Base-by-base conservation (phyloP, 2,329 filamentous ascomycete species). In the Aspergillus hortae region DNA sequence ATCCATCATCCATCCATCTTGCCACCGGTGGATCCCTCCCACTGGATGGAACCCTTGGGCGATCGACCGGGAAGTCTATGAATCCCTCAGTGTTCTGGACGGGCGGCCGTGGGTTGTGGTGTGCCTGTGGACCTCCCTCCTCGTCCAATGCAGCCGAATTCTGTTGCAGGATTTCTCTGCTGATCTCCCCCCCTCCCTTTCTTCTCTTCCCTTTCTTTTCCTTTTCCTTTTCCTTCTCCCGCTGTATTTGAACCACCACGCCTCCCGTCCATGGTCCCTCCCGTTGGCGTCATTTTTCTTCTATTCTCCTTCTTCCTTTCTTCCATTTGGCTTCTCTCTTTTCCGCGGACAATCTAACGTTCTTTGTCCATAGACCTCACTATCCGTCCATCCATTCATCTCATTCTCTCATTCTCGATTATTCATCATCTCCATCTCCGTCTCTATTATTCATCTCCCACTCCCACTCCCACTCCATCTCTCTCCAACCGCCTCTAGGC, bases 271-370 rank as follows among this genome's bases (percentile, higher is more conserved):
- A 11, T 38, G 14, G 14, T 38, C 15, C 14, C 14, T 17, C 14
- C 35, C 15, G 35, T 38, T 17, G 35, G 14, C 35, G 15, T 38
- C 14, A 38, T 38, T 38, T 56, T 51, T 56, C 49, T 48, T 14
- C 30, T 49, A 49, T 51, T 11, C 9, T 38, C 35, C 46, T 23
- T 6, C 25, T 27, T 27, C 25, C 21, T 32, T 49, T 48, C 48
- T 44, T 40, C 44, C 5, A 40, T 23, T 23, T 23, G 42, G 12
- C 4, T 38, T n/a, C 33, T 49, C 48, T 11, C 42, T 46, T 42
- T 44, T 19, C 27, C 41, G n/a, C 14, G 21, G 27, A 27, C 41
- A 15, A 44, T 45, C n/a, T 49, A 53, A 52, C 49, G 46, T 54
- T 51, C 50, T 46, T 53, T 48, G 43, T 44, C 27, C 21, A 27